These are phyloP conservation scores for Thielaviopsis punctulata DNA, from an alignment of 2,329 filamentous ascomycete genomes.

Conservation along the genomic window DNA sequence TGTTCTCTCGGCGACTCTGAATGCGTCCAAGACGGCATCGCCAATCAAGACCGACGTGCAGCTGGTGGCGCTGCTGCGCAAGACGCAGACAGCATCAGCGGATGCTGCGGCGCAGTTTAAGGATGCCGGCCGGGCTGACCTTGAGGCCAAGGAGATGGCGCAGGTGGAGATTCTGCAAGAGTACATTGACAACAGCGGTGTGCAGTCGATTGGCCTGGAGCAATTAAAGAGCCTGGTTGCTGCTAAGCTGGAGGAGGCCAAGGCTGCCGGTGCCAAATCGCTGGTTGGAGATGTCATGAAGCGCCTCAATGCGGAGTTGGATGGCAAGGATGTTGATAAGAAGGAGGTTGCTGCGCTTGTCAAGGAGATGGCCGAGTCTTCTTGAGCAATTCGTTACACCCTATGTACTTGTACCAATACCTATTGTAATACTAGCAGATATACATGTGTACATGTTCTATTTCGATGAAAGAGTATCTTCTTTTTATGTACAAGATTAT, in stretches of 20 bases:
- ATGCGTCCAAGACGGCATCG: constrained; percentile 53
- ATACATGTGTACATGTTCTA: not conserved
- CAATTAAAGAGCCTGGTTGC: constrained; percentile 39
- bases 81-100: constrained; percentile 38
- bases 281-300: constrained; percentile 47
- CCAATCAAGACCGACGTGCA: constrained; percentile 57
- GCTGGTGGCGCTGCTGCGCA: constrained; percentile 49
- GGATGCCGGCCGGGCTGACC: constrained; percentile 44
- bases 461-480: no score
- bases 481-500: no score
- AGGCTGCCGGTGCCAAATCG: constrained; percentile 27
- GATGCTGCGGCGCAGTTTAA: constrained; percentile 48
- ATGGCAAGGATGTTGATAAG: constrained; percentile 48
- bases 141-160: constrained; percentile 51
- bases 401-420: not conserved
- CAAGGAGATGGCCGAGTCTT: constrained; percentile 26
- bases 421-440: not conserved
- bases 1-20: constrained; percentile 52
- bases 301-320: constrained; percentile 35
- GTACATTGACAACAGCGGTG: constrained; percentile 41
- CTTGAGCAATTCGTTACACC: not conserved
- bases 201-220: constrained; percentile 39
- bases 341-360: constrained; percentile 42
- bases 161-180: constrained; percentile 49
- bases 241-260: constrained; percentile 32